Conservation (phyloP, 2,329 filamentous ascomycete genomes). For the Xylaria sp. region DNA sequence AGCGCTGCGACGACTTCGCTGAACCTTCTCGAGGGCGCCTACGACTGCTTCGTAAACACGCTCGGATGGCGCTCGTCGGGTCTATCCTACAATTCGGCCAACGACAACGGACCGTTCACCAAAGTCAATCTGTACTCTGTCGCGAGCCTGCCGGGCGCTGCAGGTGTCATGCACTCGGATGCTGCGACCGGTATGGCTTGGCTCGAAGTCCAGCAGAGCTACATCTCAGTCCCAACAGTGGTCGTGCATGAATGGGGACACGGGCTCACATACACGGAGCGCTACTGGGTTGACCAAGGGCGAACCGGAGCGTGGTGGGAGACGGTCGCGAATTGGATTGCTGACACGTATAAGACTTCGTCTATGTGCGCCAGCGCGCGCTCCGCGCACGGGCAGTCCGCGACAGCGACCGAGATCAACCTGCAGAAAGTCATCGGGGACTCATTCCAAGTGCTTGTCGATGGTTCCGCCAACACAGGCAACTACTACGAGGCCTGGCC, state of each 20-base stretch:
- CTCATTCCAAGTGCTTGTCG: slow-evolving; percentile 61
- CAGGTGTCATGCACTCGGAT: slow-evolving; percentile 58
- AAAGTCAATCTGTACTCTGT: slow-evolving; percentile 62
- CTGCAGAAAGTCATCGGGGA: slow-evolving; percentile 59
- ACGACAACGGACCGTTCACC: slow-evolving; percentile 54
- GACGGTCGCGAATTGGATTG: slow-evolving; percentile 62
- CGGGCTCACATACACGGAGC: slow-evolving; percentile 58
- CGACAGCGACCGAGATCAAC: slow-evolving; percentile 55
- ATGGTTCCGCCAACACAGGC: slow-evolving; percentile 54
- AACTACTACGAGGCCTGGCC: slow-evolving; percentile 66
- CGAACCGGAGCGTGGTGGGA: slow-evolving; percentile 64
- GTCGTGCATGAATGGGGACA: slow-evolving; percentile 63
- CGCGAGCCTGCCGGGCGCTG: slow-evolving; percentile 51
- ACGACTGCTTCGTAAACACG: slow-evolving; percentile 54
- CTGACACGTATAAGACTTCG: slow-evolving; percentile 60
- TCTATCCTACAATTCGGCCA: slow-evolving; percentile 51
- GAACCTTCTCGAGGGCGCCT: slow-evolving; percentile 59
- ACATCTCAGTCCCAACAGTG: slow-evolving; percentile 54
- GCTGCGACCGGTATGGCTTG: slow-evolving; percentile 54
- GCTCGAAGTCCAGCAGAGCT: slow-evolving; percentile 56
- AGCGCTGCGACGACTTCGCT: slow-evolving; percentile 50
- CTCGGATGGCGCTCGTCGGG: slow-evolving; percentile 55
- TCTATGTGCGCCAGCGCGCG: slow-evolving; percentile 56
- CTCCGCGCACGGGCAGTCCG: slow-evolving; percentile 50
- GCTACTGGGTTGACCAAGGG: slow-evolving; percentile 57